Base-by-base conservation (phyloP, 2,329 filamentous ascomycete species). In the Metarhizium robertsii region DNA sequence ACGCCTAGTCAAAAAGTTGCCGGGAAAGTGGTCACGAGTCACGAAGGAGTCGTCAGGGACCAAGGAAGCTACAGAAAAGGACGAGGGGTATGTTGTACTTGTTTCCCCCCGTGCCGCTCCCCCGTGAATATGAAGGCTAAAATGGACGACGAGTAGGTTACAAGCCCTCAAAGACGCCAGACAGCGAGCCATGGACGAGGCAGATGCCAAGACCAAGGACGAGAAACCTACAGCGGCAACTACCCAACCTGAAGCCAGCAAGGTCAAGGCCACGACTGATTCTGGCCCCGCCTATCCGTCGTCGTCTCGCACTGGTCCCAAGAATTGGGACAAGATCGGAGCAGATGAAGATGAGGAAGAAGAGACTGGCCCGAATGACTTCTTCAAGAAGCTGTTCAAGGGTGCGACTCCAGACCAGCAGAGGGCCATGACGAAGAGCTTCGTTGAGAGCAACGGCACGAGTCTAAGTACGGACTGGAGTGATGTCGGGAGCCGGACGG, bases 341-440 rank as follows among this genome's bases (percentile, higher is more conserved):
- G 69, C 66, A 1, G 75, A 76, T 0, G 78, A 80, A 1, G 77
- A 83, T 1, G 84, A 83, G 10, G 78, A 80, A 0, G 78, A 81
- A 0, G 73, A 79, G 13, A 78, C 80, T 58, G 82, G 87, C 32
- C 84, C 91, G 8, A 87, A 95, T 63, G 67, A 71, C 11, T 97
- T 96, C 73, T 99, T 99, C 78, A 94, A 95, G 77, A 85, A 87
- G 65, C 76, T 99, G 1, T 97, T 92, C 73, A 84, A 87, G 59
- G 78, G 76, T 40, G 85, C 90, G 0, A 84, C 87, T 51, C 83
- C 86, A 0, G 92, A 99, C 63, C 89, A 90, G 57, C 84, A 85
- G 66, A 84, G 91, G 2, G 94, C 94, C 8, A 99, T 99, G 94
- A 90, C 95, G 84, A 99, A 99, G 81, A 95, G 90, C 67, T 97